phyloP scores from a whole-genome alignment of 371 early-diverging fungal genomes.

The Syncephalastrum racemosum region DNA sequence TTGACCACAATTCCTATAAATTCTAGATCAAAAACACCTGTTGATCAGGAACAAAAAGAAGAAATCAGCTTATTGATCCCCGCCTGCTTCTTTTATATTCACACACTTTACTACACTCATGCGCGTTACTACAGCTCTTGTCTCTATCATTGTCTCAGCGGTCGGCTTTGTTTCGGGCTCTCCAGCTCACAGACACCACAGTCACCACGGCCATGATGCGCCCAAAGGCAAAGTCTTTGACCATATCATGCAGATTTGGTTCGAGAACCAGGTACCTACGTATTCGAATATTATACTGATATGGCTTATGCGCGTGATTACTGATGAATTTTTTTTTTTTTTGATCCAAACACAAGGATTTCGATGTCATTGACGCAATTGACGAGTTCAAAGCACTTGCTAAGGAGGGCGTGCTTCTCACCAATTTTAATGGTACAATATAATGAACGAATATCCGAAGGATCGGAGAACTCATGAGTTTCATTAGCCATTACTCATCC shows the following conservation, averaged over 20 bases:
- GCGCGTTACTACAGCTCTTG: conserved; percentile 6
- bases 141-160: background rate
- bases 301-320: background rate
- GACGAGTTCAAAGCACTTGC: conserved; percentile 20
- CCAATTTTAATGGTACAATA: conserved; percentile 38
- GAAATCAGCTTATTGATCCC: too few relatives aligned
- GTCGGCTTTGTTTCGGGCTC: too few relatives aligned
- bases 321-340: background rate
- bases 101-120: background rate
- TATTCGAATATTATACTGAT: too few relatives aligned
- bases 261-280: conserved; percentile 32
- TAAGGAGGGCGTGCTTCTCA: conserved; percentile 40
- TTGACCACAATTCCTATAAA: too few relatives aligned
- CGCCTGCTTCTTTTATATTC: too few relatives aligned
- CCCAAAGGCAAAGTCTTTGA: conserved; percentile 34
- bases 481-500: conserved; percentile 28
- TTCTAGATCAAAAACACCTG: too few relatives aligned
- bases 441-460: too few relatives aligned
- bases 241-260: conserved; percentile 37
- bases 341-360: conserved; percentile 24
- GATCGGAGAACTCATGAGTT: too few relatives aligned
- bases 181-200: background rate
- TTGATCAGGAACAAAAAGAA: too few relatives aligned
- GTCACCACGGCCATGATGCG: conserved; percentile 1
- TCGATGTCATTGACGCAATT: conserved; percentile 11